phyloP scores from a whole-genome alignment of 345 rosid genomes.

The Isatis tinctoria region DNA sequence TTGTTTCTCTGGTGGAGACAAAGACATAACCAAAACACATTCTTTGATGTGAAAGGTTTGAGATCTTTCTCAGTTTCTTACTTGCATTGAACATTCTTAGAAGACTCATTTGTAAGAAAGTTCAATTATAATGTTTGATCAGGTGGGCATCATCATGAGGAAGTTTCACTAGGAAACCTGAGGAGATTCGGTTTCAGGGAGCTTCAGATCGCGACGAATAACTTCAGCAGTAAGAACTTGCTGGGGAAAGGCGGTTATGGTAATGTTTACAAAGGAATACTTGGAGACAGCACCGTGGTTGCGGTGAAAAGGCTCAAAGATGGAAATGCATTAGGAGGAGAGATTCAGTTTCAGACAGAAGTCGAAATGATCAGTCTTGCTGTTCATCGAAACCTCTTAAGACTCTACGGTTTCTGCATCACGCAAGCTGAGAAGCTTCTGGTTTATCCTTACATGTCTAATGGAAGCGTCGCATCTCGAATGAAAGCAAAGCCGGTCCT shows the following conservation, averaged over 20 bases:
- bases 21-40: conserved; percentile 54
- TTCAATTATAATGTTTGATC: background rate
- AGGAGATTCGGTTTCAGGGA: conserved; percentile 35
- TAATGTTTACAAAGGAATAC: conserved; percentile 38
- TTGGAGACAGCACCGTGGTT: conserved; percentile 29
- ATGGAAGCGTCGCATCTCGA: conserved; percentile 37
- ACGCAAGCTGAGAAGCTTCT: conserved; percentile 39
- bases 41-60: conserved; percentile 83
- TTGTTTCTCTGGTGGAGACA: conserved; percentile 81
- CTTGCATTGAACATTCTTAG: conserved; percentile 10
- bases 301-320: conserved; percentile 41
- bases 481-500: conserved; percentile 38
- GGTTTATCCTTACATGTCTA: conserved; percentile 42
- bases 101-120: background rate
- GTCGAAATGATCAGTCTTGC: conserved; percentile 41
- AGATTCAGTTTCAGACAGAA: conserved; percentile 42
- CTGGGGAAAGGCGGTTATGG: conserved; percentile 41
- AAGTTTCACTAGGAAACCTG: conserved; percentile 37
- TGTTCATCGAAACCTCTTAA: conserved; percentile 38
- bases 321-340: conserved; percentile 39
- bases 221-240: conserved; percentile 37
- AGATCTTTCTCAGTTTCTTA: conserved; percentile 12
- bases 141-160: conserved; percentile 38
- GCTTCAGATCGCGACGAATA: conserved; percentile 36
- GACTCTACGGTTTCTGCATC: conserved; percentile 37